phyloP scores from a whole-genome alignment of 306 rosid genomes.

The Vicia sativa region DNA sequence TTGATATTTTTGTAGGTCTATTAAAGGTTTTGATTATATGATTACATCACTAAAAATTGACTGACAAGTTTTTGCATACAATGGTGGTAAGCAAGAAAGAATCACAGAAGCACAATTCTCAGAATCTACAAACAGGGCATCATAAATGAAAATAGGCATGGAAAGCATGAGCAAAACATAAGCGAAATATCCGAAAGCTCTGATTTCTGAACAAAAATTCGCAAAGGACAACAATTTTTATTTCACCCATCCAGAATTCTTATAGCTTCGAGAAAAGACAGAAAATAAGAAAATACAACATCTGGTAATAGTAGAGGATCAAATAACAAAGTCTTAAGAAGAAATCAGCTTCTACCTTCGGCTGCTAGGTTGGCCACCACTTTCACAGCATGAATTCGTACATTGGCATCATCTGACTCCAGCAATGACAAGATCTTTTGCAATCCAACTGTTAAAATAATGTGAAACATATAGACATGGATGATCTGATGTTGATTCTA shows the following conservation, averaged over 20 bases:
- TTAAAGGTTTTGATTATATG: constrained; percentile 14
- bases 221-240: neutral
- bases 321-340: constrained; percentile 20
- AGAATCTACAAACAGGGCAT: constrained; percentile 22
- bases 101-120: constrained; percentile 6
- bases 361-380: constrained; percentile 98
- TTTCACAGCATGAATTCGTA: constrained; percentile 96
- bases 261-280: constrained; percentile 6
- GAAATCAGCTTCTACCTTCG: constrained; percentile 64
- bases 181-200: constrained; percentile 12
- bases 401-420: constrained; percentile 94
- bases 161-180: constrained; percentile 11
- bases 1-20: neutral
- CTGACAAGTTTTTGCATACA: neutral
- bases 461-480: constrained; percentile 34
- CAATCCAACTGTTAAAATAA: constrained; percentile 74
- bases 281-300: neutral
- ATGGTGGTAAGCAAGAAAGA: neutral
- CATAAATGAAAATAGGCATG: neutral
- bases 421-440: constrained; percentile 87
- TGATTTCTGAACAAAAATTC: constrained; percentile 5
- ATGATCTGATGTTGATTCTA: constrained; percentile 15
- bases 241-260: constrained; percentile 11
- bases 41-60: constrained; percentile 13
- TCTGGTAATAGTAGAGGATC: constrained; percentile 25